Evolutionary conservation across 208 protist genomes (phyloP).

Genomic region (Novymonas esmeraldas): DNA sequence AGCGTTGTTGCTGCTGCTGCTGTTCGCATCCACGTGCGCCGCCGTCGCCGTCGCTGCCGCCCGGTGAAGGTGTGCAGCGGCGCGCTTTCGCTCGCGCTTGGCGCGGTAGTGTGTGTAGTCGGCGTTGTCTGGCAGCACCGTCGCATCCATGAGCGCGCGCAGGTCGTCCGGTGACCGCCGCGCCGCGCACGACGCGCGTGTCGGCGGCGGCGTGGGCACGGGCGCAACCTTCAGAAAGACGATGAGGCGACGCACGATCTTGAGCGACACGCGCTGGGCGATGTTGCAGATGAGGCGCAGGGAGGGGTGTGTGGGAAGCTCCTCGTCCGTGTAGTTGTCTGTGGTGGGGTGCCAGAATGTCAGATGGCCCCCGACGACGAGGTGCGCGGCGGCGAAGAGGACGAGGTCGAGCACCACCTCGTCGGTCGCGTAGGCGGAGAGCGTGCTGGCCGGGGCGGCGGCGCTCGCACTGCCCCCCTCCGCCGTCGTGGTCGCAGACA

Average conservation of each 20-base stretch:
- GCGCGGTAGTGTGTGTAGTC: constrained; percentile 79
- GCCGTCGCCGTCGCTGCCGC: neutral
- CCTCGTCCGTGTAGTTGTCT: constrained; percentile 76
- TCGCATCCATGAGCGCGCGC: constrained; percentile 62
- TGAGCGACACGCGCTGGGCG: constrained; percentile 86
- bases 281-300: constrained; percentile 75
- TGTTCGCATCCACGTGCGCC: neutral
- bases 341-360: constrained; percentile 96
- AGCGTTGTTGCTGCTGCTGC: neutral
- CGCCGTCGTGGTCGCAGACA: neutral
- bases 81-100: constrained; percentile 51
- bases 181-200: constrained; percentile 56
- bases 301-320: constrained; percentile 93
- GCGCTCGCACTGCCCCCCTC: neutral
- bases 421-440: constrained; percentile 41
- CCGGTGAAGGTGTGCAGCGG: constrained; percentile 36
- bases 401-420: constrained; percentile 92
- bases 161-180: constrained; percentile 48
- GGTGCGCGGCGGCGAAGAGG: constrained; percentile 87
- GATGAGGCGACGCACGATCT: constrained; percentile 75
- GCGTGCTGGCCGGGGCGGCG: neutral
- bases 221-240: constrained; percentile 59
- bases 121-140: constrained; percentile 61
- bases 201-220: constrained; percentile 37
- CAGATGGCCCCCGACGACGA: constrained; percentile 89